A percentile compares a stretch with the other conserved stretches of the same genome.
Evolutionary conservation across 331 rosid genomes (phyloP).

Genomic region (Rhamnella rubrinervis): DNA sequence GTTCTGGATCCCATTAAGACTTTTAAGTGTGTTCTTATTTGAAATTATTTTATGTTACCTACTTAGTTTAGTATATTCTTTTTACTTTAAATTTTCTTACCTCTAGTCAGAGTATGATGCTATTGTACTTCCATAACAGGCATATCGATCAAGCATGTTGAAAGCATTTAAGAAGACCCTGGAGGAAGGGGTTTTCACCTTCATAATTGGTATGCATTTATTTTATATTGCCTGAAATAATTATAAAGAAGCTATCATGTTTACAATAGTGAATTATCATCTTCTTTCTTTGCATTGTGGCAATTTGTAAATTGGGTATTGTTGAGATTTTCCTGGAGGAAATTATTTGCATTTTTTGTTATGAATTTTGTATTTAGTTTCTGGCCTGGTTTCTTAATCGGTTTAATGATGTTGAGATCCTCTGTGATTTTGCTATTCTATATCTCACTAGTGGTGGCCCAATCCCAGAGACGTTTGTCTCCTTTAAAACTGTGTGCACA

Average conservation of each 20-base stretch:
- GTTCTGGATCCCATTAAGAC: not conserved
- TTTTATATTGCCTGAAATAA: not conserved
- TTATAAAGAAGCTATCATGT: not conserved
- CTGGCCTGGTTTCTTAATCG: constrained; percentile 24
- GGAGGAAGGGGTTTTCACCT: constrained; percentile 86
- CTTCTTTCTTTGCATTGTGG: constrained; percentile 6
- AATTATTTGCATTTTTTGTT: constrained; percentile 35
- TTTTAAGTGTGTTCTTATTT: not conserved
- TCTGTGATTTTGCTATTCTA: constrained; percentile 20
- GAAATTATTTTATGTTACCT: not conserved
- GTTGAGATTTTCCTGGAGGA: constrained; percentile 37
- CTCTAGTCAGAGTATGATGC: not conserved
- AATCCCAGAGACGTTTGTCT: constrained; percentile 22
- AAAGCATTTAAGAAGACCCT: constrained; percentile 94
- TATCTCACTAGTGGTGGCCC: constrained; percentile 15
- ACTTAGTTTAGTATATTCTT: not conserved
- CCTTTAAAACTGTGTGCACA: constrained; percentile 22
- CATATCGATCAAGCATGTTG: constrained; percentile 93
- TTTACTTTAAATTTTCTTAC: not conserved
- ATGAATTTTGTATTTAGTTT: constrained; percentile 31
- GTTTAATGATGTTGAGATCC: constrained; percentile 22
- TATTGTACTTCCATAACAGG: constrained; percentile 44
- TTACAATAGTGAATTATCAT: not conserved
- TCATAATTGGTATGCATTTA: constrained; percentile 74
- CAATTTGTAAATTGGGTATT: constrained; percentile 21